phyloP scores from a whole-genome alignment of 1,139 yeast genomes.

The Hemisphaericaspora subhashii region DNA sequence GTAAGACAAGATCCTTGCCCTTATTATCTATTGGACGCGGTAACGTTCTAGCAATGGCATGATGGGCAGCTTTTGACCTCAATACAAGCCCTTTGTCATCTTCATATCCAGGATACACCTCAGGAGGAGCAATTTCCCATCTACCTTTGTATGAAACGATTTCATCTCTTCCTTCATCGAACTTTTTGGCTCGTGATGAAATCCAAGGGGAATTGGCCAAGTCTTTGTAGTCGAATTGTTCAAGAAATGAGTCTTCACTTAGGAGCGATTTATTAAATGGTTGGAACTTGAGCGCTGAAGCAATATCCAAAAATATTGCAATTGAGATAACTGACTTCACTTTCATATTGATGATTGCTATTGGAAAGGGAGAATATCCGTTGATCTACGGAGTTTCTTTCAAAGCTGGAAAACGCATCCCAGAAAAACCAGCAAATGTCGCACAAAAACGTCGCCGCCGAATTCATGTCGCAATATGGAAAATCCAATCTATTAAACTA shows the following conservation, averaged over 20 bases:
- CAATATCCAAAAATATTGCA: neutral
- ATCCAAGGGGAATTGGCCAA: slow-evolving; percentile 58
- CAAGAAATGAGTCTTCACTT: slow-evolving; percentile 53
- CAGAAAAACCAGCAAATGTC: too few relatives aligned
- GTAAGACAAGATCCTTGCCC: slow-evolving; percentile 70
- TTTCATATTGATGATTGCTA: neutral
- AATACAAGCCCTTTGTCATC: slow-evolving; percentile 75
- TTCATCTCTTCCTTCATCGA: slow-evolving; percentile 31
- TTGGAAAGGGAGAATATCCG: neutral
- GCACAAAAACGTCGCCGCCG: too few relatives aligned
- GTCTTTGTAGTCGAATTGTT: slow-evolving; percentile 55
- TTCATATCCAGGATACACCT: slow-evolving; percentile 53
- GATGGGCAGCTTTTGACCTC: slow-evolving; percentile 73
- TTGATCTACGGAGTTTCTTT: too few relatives aligned
- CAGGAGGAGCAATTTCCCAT: slow-evolving; percentile 65
- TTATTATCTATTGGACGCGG: slow-evolving; percentile 54
- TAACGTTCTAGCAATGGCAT: slow-evolving; percentile 69
- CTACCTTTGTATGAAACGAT: slow-evolving; percentile 60
- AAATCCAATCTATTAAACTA: slow-evolving; percentile 1
- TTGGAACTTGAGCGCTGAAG: slow-evolving; percentile 16
- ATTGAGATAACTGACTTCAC: neutral
- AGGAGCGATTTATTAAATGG: slow-evolving; percentile 33
- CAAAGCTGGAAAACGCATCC: too few relatives aligned
- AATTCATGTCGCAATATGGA: neutral
- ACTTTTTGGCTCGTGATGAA: slow-evolving; percentile 58